phyloP scores from a whole-genome alignment of 2,329 filamentous ascomycete genomes.

The Aschersonia sp. region DNA sequence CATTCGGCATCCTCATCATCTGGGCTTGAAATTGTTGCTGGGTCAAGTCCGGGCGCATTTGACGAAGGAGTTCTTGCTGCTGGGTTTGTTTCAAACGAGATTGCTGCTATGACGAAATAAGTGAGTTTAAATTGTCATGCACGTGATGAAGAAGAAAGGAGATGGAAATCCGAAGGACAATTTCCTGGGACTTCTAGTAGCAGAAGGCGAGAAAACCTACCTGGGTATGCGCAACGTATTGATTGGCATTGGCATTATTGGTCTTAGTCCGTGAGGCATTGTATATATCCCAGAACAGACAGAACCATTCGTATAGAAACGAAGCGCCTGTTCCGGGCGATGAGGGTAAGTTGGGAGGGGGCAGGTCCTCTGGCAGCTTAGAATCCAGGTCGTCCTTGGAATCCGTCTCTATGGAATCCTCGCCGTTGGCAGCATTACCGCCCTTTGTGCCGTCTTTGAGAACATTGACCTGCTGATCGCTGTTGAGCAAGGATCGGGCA shows the following conservation, averaged over 20 bases:
- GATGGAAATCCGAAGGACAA: not conserved
- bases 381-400: constrained; percentile 60
- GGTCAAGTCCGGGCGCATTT: constrained; percentile 48
- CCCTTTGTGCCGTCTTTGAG: constrained; percentile 58
- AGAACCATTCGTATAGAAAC: constrained; percentile 97
- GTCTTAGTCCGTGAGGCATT: constrained; percentile 63
- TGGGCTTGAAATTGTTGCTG: constrained; percentile 43
- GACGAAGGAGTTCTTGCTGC: constrained; percentile 63
- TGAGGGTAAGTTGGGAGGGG: constrained; percentile 50
- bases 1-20: constrained; percentile 57
- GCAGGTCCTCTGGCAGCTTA: constrained; percentile 69
- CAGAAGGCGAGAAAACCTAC: constrained; percentile 29
- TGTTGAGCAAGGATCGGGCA: constrained; percentile 57
- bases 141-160: not conserved
- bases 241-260: constrained; percentile 46
- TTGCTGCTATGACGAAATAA: constrained; percentile 34
- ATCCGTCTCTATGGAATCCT: constrained; percentile 72
- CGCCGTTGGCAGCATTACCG: constrained; percentile 53
- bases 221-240: constrained; percentile 74
- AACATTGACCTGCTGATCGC: constrained; percentile 51
- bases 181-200: not conserved
- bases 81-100: constrained; percentile 60
- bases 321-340: constrained; percentile 53
- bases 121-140: constrained; percentile 1
- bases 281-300: constrained; percentile 93